phyloP scores from a whole-genome alignment of 371 early-diverging fungal genomes.

The Haplosporangium sp. region DNA sequence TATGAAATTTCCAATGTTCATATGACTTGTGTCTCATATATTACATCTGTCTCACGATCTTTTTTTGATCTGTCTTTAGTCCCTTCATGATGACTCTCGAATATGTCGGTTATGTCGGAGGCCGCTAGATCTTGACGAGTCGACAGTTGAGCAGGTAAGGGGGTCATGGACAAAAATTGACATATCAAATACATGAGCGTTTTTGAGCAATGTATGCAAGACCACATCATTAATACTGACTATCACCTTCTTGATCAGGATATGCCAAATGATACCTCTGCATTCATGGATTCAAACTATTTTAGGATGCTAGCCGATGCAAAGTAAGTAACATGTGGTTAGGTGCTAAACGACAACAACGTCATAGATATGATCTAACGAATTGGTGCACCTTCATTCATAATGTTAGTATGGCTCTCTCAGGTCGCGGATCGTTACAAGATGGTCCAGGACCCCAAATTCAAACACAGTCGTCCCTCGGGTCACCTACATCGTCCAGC shows the following conservation, averaged over 20 bases:
- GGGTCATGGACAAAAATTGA: too few relatives aligned
- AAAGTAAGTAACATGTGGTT: conserved; percentile 52
- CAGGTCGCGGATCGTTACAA: conserved; percentile 36
- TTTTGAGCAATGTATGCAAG: too few relatives aligned
- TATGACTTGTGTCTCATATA: conserved; percentile 6
- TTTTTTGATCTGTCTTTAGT: conserved; percentile 1
- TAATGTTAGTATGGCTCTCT: conserved; percentile 28
- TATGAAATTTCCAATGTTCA: not conserved
- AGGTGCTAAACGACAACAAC: not conserved
- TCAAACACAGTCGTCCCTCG: conserved; percentile 16
- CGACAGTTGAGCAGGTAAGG: conserved; percentile 31
- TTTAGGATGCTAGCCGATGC: conserved; percentile 69
- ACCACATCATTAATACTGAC: too few relatives aligned
- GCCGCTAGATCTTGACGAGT: conserved; percentile 31
- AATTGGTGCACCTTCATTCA: not conserved
- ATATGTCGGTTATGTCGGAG: conserved; percentile 40
- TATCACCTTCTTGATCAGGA: conserved; percentile 9
- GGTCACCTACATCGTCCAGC: conserved; percentile 44
- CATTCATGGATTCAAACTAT: conserved; percentile 75
- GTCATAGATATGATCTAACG: conserved; percentile 6
- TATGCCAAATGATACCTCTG: not conserved
- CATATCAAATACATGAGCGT: not conserved
- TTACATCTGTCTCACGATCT: not conserved
- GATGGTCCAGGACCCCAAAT: conserved; percentile 5
- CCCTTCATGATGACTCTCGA: conserved; percentile 26